These are phyloP conservation scores for Austroboletus niveus DNA, from an alignment of 1,284 basidiomycete species.

Conservation along the genomic window DNA sequence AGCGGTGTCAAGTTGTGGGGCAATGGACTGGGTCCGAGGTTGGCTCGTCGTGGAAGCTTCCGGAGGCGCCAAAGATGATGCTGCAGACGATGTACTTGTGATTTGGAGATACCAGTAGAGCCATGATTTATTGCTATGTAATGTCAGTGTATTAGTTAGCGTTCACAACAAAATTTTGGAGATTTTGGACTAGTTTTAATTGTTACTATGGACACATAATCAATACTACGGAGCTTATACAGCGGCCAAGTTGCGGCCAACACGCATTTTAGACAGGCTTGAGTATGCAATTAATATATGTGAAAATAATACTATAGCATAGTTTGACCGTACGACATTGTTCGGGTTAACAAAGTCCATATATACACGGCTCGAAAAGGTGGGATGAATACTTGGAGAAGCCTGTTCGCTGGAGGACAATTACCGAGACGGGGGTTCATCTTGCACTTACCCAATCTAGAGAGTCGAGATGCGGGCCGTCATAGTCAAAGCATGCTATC, in stretches of 20 bases:
- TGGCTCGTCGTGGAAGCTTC: neutral
- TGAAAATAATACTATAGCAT: neutral
- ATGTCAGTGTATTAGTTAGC: too few relatives aligned
- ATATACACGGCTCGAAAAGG: neutral
- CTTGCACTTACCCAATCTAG: slow-evolving; percentile 14
- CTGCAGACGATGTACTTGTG: neutral
- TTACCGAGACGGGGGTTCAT: neutral
- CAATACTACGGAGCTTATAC: too few relatives aligned
- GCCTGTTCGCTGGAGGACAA: neutral
- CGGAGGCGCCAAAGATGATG: neutral
- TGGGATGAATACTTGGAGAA: too few relatives aligned
- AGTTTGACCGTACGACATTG: too few relatives aligned
- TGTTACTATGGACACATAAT: too few relatives aligned
- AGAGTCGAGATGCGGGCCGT: neutral
- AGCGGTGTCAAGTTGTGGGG: neutral
- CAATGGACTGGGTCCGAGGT: neutral
- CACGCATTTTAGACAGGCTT: too few relatives aligned
- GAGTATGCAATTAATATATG: too few relatives aligned
- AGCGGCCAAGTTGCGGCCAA: too few relatives aligned
- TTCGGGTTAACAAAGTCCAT: too few relatives aligned
- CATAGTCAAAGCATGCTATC: slow-evolving; percentile 19
- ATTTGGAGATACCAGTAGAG: neutral
- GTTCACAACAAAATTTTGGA: too few relatives aligned
- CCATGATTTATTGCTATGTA: too few relatives aligned
- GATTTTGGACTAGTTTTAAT: too few relatives aligned